Evolutionary conservation across 257 asterid species (phyloP), one percentile per base, ranked within the genome.

Genomic region (Rubia yunnanensis): DNA sequence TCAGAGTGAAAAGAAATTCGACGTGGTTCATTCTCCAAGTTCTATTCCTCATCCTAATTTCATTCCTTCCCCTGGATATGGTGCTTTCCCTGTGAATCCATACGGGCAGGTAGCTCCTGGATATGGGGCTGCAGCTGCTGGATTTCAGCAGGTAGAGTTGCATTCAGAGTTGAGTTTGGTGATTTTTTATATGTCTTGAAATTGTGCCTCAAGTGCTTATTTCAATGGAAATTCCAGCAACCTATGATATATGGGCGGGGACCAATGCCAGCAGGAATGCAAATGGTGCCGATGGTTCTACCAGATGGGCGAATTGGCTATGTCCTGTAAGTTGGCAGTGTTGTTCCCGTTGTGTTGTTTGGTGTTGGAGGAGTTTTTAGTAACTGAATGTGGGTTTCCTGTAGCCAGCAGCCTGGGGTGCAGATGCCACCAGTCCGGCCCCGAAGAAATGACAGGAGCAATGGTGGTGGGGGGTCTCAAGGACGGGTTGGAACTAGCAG

Each of bases 271-370:
- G 77, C 96, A 57, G 97, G 98, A 73, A 92, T 92, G 98, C 98
- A 92, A 77, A 92, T 92, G 98, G 98, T 92, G 77, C 98, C 97
- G 2, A 89, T 92, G 97, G 92, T 92, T 76, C 82, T 92, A 70
- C 96, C 98, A 17, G 97, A 89, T 82, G 98, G 98, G 66, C 96
- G 86, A 68, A 89, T 89, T 44, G 98, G 97, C 78, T 92, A 92
- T 72, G 96, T 92, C 70, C 91, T 92, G 97, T 92, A 84, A 87
- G 97, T 85, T 67, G 69, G 70, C 69, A 66, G 60, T n/a, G n/a
- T n/a, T n/a, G 56, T 17, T 13, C 20, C 64, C 14, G 52, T 7
- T 57, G 39, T 48, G 68, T 54, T 15, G 48, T 61, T 63, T 18
- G 20, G 34, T 35, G 3, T 2, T n/a, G 31, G 27, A 22, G 30